A percentile compares a stretch with the other conserved stretches of the same genome.
phyloP scores from a whole-genome alignment of 139 green algal genomes.

The Tetraselmis chui region DNA sequence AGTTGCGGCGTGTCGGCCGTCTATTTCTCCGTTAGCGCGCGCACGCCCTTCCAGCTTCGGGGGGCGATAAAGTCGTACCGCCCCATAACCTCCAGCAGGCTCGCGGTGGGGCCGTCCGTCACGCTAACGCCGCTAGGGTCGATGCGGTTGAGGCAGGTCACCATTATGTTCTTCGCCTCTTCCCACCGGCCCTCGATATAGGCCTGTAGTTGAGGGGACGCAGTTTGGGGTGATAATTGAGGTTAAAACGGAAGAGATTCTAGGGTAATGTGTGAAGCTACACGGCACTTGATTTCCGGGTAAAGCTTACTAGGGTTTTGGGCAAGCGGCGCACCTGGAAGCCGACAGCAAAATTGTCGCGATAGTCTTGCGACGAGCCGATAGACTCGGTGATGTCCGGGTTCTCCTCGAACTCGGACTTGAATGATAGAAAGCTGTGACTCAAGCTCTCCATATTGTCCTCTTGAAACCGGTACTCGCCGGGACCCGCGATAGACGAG shows the following conservation, averaged over 20 bases:
- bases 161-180: conserved; percentile 36
- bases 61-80: conserved; percentile 49
- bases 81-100: conserved; percentile 56
- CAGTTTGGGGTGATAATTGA: too few species aligned
- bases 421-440: conserved; percentile 19
- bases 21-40: conserved; percentile 87
- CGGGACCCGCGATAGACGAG: conserved; percentile 18
- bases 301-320: conserved; percentile 12
- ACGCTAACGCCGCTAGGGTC: conserved; percentile 10
- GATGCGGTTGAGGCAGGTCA: conserved; percentile 29
- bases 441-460: conserved; percentile 9
- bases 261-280: conserved; percentile 10
- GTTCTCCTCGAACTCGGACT: conserved; percentile 70
- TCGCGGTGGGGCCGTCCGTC: neutral
- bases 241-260: neutral
- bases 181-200: conserved; percentile 72
- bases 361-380: conserved; percentile 45
- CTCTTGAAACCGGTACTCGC: neutral
- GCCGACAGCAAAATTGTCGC: conserved; percentile 47
- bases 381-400: conserved; percentile 60
- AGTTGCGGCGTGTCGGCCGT: too few species aligned
- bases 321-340: neutral
- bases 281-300: too few species aligned
- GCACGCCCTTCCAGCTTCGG: conserved; percentile 62
- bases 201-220: conserved; percentile 36